Evolutionary conservation across 768 basidiomycete species (phyloP).

Genomic region (Trametes gibbosa): DNA sequence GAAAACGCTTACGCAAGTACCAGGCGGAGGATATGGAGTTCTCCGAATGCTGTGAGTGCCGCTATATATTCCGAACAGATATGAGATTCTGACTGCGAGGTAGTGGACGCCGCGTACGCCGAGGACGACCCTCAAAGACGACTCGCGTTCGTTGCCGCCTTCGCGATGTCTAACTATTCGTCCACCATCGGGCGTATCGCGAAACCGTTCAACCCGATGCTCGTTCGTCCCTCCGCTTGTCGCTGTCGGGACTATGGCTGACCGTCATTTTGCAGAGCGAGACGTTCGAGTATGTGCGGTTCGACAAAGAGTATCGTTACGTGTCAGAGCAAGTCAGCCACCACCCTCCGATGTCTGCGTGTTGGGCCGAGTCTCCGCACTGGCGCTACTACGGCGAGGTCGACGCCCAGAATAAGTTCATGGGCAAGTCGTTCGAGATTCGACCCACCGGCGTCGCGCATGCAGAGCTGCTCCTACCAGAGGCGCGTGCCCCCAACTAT

Average conservation of each 20-base stretch:
- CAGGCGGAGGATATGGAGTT: constrained; percentile 97
- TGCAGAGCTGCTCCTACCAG: constrained; percentile 74
- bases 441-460: constrained; percentile 94
- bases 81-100: neutral
- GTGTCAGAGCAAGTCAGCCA: constrained; percentile 96
- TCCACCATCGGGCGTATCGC: constrained; percentile 95
- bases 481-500: constrained; percentile 58
- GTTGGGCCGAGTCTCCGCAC: constrained; percentile 85
- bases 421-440: constrained; percentile 96
- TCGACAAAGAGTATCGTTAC: constrained; percentile 89
- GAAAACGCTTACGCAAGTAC: neutral
- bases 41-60: constrained; percentile 76
- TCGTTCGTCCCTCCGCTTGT: constrained; percentile 47
- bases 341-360: constrained; percentile 95
- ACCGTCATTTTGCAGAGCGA: constrained; percentile 54
- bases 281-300: constrained; percentile 89
- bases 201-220: constrained; percentile 96
- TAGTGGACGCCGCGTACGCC: constrained; percentile 81
- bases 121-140: constrained; percentile 77
- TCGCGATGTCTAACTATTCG: constrained; percentile 98
- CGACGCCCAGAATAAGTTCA: constrained; percentile 95
- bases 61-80: neutral
- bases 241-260: neutral
- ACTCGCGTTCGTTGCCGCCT: constrained; percentile 91
- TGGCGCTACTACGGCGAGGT: constrained; percentile 96